Evolutionary conservation across 2,329 filamentous ascomycete genomes (phyloP), one percentile per base, ranked within the genome.

Genomic region (Pseudogymnoascus sp.): DNA sequence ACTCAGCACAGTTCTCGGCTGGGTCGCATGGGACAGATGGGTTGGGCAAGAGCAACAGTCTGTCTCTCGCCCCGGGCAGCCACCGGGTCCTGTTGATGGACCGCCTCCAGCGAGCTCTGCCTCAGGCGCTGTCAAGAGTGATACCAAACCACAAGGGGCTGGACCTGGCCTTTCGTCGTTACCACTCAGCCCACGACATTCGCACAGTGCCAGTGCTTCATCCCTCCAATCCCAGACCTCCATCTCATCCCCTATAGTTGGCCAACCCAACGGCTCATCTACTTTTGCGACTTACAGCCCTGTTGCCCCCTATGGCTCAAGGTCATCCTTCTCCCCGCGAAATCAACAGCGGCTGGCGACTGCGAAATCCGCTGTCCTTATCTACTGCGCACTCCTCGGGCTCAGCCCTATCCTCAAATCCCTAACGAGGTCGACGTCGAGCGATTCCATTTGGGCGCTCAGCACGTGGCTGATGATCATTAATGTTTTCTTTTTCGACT

Each of bases 401-500:
- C 82, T 99, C 3, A 96, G 91, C 44, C 94, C 94, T 0, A 97
- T 99, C 67, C 85, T 99, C 66, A 97, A 97, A 75, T 97, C 92
- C 1, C 83, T 99, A n/a, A 99, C 94, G 0, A 84, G 84, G 60
- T 97, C 92, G 4, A 97, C 93, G 4, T 93, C 91, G 6, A 89
- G 85, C 63, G 94, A 99, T 80, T 94, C 89, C 47, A 99, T 99
- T 73, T 99, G 94, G 94, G 91, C 94, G 64, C 89, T 99, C 79
- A 94, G 91, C 60, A 92, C 91, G 71, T 94, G 92, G 86, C 82
- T 99, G 50, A 84, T 99, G 66, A 84, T 90, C 70, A 93, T 97
- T 76, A 99, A 99, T 75, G 91, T 97, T 66, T 95, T 96, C 76
- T 97, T 95, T 74, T 97, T 97, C 72, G 94, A 99, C 79, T 99